Conservation (phyloP, 1,284 basidiomycete genomes). For the Lignosus rhinocerotis region DNA sequence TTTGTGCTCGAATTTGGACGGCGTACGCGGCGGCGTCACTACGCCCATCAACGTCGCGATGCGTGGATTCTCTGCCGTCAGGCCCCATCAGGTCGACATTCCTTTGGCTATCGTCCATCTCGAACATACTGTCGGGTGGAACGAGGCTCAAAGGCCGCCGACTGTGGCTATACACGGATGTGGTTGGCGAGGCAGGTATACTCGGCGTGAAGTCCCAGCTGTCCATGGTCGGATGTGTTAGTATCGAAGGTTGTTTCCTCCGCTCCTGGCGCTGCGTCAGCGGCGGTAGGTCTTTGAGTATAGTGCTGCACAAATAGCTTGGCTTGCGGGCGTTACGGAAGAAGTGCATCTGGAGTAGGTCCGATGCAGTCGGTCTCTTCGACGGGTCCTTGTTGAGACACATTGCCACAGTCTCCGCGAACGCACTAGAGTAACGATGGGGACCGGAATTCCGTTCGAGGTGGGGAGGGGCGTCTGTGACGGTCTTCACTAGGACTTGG, state of each 20-base stretch:
- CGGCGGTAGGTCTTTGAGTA: conserved; percentile 74
- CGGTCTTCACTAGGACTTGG: conserved; percentile 74
- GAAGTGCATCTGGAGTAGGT: conserved; percentile 79
- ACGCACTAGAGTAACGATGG: conserved; percentile 79
- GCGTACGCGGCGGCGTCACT: conserved; percentile 23
- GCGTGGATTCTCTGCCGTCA: background rate
- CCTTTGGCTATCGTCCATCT: conserved; percentile 16
- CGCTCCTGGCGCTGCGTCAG: conserved; percentile 71
- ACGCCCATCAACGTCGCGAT: conserved; percentile 13
- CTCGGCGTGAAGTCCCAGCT: conserved; percentile 64
- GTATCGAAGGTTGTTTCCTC: conserved; percentile 41
- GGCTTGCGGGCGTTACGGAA: conserved; percentile 80
- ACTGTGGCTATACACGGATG: conserved; percentile 26
- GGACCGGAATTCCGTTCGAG: conserved; percentile 71
- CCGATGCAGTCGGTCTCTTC: conserved; percentile 75
- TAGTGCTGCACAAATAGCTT: conserved; percentile 69
- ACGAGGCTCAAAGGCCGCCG: conserved; percentile 13
- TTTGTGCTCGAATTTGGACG: conserved; percentile 18
- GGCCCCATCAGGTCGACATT: background rate
- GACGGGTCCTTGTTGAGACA: conserved; percentile 84
- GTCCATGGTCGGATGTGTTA: conserved; percentile 52
- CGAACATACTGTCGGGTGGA: conserved; percentile 17
- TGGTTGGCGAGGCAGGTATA: conserved; percentile 26
- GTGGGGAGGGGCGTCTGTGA: conserved; percentile 72
- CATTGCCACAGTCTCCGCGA: conserved; percentile 80